Conservation (phyloP, 306 rosid genomes). For the Rubus parviflorus region DNA sequence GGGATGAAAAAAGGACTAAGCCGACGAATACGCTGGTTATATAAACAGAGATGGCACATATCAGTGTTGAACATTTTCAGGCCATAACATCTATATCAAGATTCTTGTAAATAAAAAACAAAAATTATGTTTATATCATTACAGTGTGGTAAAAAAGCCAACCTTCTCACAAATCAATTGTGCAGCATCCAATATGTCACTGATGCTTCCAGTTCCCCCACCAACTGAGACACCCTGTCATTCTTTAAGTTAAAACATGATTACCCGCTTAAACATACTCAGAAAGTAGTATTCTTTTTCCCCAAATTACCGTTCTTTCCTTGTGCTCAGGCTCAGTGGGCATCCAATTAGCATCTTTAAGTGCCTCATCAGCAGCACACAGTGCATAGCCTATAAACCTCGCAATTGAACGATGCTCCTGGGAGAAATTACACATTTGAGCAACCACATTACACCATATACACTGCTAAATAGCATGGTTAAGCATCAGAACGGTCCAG, state of each 20-base stretch:
- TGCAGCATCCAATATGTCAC: slow-evolving; percentile 84
- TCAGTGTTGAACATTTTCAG: slow-evolving; percentile 9
- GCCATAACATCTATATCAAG: slow-evolving; percentile 8
- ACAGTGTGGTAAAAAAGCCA: slow-evolving; percentile 19
- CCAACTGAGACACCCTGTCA: slow-evolving; percentile 89
- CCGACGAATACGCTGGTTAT: slow-evolving; percentile 75
- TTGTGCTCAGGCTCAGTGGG: slow-evolving; percentile 69
- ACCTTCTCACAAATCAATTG: slow-evolving; percentile 88
- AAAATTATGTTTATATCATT: slow-evolving; percentile 2
- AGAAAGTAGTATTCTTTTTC: not conserved
- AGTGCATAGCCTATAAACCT: slow-evolving; percentile 93
- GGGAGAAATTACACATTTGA: slow-evolving; percentile 17
- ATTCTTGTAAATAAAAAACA: slow-evolving; percentile 15
- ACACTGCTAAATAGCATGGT: not conserved
- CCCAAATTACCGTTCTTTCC: slow-evolving; percentile 68
- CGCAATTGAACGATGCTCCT: slow-evolving; percentile 81
- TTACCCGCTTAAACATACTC: not conserved
- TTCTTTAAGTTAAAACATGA: slow-evolving; percentile 31
- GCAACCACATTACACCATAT: not conserved
- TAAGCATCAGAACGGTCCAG: not conserved
- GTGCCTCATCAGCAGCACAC: slow-evolving; percentile 94
- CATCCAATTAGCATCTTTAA: slow-evolving; percentile 81
- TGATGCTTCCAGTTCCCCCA: slow-evolving; percentile 90
- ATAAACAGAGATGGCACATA: not conserved
- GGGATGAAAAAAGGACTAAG: slow-evolving; percentile 98